These are phyloP conservation scores for Cercospora zeina DNA, from an alignment of 2,329 filamentous ascomycete genomes.

Conservation along the genomic window DNA sequence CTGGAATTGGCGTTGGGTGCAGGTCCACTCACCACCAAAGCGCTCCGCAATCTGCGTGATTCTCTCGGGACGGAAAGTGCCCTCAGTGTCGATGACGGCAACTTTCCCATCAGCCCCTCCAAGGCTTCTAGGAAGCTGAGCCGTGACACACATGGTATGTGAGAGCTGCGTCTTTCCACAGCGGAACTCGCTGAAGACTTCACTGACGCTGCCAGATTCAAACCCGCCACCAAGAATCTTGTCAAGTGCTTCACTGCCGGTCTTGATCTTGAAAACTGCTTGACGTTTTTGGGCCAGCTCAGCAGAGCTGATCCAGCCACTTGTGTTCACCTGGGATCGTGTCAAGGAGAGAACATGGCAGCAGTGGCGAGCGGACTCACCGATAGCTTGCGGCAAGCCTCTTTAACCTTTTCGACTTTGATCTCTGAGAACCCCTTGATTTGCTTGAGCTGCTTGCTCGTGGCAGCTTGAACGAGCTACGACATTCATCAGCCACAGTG, in stretches of 20 bases:
- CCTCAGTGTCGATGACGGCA: conserved; percentile 67
- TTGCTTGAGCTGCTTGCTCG: conserved; percentile 61
- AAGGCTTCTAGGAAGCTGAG: conserved; percentile 57
- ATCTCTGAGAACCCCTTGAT: conserved; percentile 70
- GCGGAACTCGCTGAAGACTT: conserved; percentile 62
- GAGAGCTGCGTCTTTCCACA: conserved; percentile 71
- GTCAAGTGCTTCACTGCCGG: conserved; percentile 69
- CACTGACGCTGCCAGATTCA: conserved; percentile 69
- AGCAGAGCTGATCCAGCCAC: conserved; percentile 65
- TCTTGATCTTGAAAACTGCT: conserved; percentile 64
- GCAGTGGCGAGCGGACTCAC: conserved; percentile 41
- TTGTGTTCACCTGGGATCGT: conserved; percentile 54
- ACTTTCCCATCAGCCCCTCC: conserved; percentile 69
- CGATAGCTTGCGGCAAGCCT: conserved; percentile 63
- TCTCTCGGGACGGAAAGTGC: conserved; percentile 66
- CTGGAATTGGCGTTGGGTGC: too few species aligned
- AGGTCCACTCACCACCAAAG: conserved; percentile 51
- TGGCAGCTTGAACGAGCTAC: conserved; percentile 61
- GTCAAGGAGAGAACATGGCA: conserved; percentile 16
- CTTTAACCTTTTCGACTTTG: conserved; percentile 71
- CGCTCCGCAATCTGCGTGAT: conserved; percentile 67
- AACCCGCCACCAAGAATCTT: conserved; percentile 64
- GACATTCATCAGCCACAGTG: background rate
- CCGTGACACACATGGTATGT: conserved; percentile 67
- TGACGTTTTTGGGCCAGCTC: conserved; percentile 65